These are phyloP conservation scores for Calonectria hongkongensis DNA, from an alignment of 2,329 filamentous ascomycete species.

Conservation along the genomic window DNA sequence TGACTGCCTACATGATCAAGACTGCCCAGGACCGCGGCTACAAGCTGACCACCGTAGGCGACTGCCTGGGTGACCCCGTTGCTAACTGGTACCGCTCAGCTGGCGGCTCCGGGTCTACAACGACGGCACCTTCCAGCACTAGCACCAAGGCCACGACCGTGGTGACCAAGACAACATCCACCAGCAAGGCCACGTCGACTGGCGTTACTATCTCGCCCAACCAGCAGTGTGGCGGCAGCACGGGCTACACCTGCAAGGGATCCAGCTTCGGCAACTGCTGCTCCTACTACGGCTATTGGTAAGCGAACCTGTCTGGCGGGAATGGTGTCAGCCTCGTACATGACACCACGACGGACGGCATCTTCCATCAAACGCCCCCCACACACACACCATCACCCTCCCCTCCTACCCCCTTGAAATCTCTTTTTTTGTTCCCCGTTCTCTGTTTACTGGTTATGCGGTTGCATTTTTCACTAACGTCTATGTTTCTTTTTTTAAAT, in stretches of 20 bases:
- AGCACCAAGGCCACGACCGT: constrained; percentile 40
- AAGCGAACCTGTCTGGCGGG: constrained; percentile 43
- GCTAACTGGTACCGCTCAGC: constrained; percentile 71
- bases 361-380: constrained; percentile 3
- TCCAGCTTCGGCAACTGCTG: constrained; percentile 63
- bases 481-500: constrained; percentile 51
- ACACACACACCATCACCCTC: constrained; percentile 1
- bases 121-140: constrained; percentile 35
- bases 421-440: background rate
- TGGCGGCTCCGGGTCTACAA: constrained; percentile 38
- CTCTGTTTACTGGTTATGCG: background rate
- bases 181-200: constrained; percentile 46
- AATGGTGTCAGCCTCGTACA: constrained; percentile 21
- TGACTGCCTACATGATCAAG: constrained; percentile 66
- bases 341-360: constrained; percentile 5
- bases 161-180: constrained; percentile 35
- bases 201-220: constrained; percentile 56
- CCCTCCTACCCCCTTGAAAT: background rate
- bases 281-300: constrained; percentile 65
- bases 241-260: constrained; percentile 60
- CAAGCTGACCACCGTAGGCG: constrained; percentile 71
- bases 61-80: constrained; percentile 73
- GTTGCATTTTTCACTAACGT: constrained; percentile 37
- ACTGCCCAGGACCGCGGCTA: constrained; percentile 64
- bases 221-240: constrained; percentile 61